Base-by-base conservation (phyloP, 2,329 filamentous ascomycete genomes). In the Tolypocladium tropicale region DNA sequence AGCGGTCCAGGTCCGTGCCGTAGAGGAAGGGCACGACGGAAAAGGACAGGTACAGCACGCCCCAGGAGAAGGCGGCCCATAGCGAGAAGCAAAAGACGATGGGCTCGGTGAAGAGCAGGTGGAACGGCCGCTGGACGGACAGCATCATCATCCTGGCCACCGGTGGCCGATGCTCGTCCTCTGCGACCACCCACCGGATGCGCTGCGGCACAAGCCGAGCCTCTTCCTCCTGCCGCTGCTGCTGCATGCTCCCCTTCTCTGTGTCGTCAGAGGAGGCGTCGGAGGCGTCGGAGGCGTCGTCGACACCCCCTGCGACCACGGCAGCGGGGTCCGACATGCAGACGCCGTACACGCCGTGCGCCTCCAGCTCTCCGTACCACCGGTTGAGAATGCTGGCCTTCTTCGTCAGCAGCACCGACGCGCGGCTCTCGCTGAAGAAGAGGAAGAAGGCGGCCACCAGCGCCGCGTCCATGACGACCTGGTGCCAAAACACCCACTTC, bases 41-140 rank as follows among this genome's bases (percentile, higher is more conserved):
- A 62, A 96, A 93, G 14, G 88, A 90, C 21, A 96, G 76, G 69
- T 96, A 96, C 0, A 96, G 80, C 0, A 95, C 81, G 0, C 88
- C 90, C 92, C 92, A 96, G 23, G 86, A 86, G 69, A 96, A 96
- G 0, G 89, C 80, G 1, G 91, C 86, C 92, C 92, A 96, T 0
- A 95, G 76, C 0, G 87, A 90, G 74, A 96, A 96, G 74, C 83
- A 90, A 71, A 91, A 90, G 16, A 92, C 87, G 11, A 90, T 85
- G 0, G 88, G 85, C 62, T 92, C 88, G 0, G 88, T 91, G 61
- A 86, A 73, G 18, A 92, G 81, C 1, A 92, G 78, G 64, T 85
- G 83, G 68, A 96, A 95, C 0, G 91, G 91, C 0, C 91, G 81
- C 60, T 83, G 84, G 7, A 93, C 71, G 0, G 89, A 94, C 14